Evolutionary conservation across 139 green algal genomes (phyloP).

Genomic region (Closterium sp.): DNA sequence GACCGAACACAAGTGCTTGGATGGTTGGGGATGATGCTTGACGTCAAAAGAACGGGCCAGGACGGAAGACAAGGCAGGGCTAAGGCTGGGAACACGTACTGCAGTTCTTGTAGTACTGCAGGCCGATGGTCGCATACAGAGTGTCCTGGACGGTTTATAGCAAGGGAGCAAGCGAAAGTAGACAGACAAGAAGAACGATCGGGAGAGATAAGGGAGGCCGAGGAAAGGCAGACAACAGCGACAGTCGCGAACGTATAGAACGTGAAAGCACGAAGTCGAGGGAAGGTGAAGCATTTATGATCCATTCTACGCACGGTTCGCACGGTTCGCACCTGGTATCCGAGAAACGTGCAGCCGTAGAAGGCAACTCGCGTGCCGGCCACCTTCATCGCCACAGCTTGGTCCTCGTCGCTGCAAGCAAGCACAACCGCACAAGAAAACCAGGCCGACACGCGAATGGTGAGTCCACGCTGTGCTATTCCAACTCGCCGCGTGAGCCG

Average conservation of each 20-base stretch:
- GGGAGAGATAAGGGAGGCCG: background rate
- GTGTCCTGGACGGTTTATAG: slow-evolving; percentile 1
- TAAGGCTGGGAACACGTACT: background rate
- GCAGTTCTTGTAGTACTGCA: slow-evolving; percentile 42
- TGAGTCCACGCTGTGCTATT: too few species aligned
- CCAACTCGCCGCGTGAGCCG: too few species aligned
- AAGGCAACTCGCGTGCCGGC: background rate
- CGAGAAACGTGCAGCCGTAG: background rate
- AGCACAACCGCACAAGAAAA: background rate
- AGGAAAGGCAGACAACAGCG: background rate
- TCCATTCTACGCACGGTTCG: too few species aligned
- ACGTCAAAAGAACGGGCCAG: background rate
- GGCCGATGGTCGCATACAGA: background rate
- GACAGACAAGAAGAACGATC: too few species aligned
- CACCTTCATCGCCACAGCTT: background rate
- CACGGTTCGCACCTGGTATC: background rate
- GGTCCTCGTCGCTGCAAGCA: background rate
- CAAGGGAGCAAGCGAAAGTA: too few species aligned
- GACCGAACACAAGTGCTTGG: too few species aligned
- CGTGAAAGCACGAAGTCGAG: background rate
- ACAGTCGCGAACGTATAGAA: background rate
- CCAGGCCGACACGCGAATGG: background rate
- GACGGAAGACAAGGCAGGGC: background rate
- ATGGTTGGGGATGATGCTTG: too few species aligned
- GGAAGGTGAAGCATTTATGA: background rate